Base-by-base conservation (phyloP, 805 yeast genomes). In the Saccharomyces paradoxus region DNA sequence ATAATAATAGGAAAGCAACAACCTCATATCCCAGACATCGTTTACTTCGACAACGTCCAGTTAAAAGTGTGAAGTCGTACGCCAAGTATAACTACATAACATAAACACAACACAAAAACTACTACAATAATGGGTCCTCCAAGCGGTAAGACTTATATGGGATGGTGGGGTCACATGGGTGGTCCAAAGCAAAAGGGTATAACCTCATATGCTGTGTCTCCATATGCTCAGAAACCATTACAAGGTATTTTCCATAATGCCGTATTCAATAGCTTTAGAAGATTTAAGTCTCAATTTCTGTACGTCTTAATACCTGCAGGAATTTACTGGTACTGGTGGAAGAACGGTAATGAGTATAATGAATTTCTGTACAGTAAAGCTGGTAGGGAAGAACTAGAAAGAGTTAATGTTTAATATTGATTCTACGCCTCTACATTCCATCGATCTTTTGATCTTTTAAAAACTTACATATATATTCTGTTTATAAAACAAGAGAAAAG, bases 141-240 rank as follows among this genome's bases (percentile, higher is more conserved):
- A 71, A 81, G 81, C 65, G 84, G 85, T 65, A 82, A 80, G 65
- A 71, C 89, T 68, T 90, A 86, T 70, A 85, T 88, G 92, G 97
- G 97, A 65, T 90, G 97, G 97, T 90, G 97, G 97, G 97, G 97
- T 70, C 74, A 79, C 77, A 74, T 90, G 70, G 96, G 95, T 58
- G 80, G 87, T 74, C 91, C 94, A 71, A 81, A 81, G 65, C 96
- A 89, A 78, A 88, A 88, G 74, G 86, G 89, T 77, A 78, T 86
- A 61, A 87, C 92, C 59, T 81, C 87, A 57, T 94, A 92, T 80
- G 79, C 96, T 54, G 90, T 94, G 60, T 87, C 99, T 61, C 95
- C 97, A 58, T 88, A 81, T 64, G 97, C 96, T 57, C 95, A 92
- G 76, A 84, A 82, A 73, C 97, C 97, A 55, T 81, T 94, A 73